Percentiles rank a stretch among this genome's conserved stretches.
Conservation (phyloP, 2,329 filamentous ascomycete genomes). For the Fusarium humuli region DNA sequence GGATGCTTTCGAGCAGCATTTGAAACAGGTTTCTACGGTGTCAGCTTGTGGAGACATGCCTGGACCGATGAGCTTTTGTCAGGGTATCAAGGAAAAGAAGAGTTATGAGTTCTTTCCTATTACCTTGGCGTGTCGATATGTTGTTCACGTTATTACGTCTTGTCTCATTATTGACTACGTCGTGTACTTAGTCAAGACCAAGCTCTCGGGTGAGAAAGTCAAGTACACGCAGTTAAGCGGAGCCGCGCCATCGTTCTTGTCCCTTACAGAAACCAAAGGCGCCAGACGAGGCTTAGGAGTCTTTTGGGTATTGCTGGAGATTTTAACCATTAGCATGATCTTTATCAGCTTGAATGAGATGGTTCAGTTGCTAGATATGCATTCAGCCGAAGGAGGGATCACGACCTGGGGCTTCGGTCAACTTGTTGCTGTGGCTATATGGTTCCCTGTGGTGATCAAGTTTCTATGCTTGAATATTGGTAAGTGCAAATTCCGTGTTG, state of each 20-base stretch:
- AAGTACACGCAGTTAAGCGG: neutral
- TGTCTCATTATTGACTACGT: neutral
- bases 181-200: neutral
- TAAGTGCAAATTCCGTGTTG: accelerated
- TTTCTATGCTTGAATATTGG: neutral
- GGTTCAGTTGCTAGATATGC: neutral
- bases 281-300: neutral
- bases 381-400: neutral
- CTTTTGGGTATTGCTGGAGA: neutral
- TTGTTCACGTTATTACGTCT: neutral
- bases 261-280: neutral
- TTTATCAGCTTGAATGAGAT: neutral
- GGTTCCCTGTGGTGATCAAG: neutral
- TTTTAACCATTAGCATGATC: neutral
- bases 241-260: too few species aligned
- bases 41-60: neutral
- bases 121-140: neutral
- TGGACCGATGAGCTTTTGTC: constrained; percentile 1
- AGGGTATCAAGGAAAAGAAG: constrained; percentile 2
- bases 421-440: constrained; percentile 15
- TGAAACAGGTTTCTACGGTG: neutral
- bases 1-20: neutral
- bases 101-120: neutral
- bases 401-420: constrained; percentile 1
- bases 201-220: too few species aligned